Conservation (phyloP, 2,329 filamentous ascomycete species). For the Botryotinia convoluta region DNA sequence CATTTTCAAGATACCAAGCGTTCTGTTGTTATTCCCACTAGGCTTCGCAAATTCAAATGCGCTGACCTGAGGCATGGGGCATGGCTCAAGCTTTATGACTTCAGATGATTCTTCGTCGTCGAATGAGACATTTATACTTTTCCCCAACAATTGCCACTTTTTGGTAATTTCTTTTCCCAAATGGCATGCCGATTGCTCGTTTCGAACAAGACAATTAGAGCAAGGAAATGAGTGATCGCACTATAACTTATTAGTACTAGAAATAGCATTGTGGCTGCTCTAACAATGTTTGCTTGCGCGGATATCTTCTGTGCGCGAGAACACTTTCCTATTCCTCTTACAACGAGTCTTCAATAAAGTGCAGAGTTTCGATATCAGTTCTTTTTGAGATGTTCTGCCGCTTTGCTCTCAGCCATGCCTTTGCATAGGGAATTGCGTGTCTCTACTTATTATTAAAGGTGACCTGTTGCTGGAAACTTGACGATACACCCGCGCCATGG, state of each 20-base stretch:
- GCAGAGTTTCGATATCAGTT: background rate
- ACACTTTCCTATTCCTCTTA: background rate
- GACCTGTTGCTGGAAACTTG: background rate
- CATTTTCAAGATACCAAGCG: conserved; percentile 53
- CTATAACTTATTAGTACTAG: conserved; percentile 37
- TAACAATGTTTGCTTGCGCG: conserved; percentile 48
- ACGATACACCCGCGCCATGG: background rate
- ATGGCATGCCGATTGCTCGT: conserved; percentile 52
- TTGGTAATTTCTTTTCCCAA: conserved; percentile 48
- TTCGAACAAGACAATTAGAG: conserved; percentile 56
- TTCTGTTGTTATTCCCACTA: conserved; percentile 47
- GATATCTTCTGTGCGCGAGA: conserved; percentile 43
- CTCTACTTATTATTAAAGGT: background rate
- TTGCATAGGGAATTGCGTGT: background rate
- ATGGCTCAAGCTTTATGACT: conserved; percentile 29
- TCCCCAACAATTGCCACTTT: conserved; percentile 33
- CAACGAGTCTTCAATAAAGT: background rate
- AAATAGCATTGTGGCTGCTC: background rate
- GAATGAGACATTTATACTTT: conserved; percentile 23
- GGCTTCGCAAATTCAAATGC: conserved; percentile 53
- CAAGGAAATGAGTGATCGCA: conserved; percentile 60
- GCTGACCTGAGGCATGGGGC: conserved; percentile 30
- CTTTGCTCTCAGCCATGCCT: background rate
- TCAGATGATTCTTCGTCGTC: conserved; percentile 24
- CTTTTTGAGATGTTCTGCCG: background rate